Conservation (phyloP, 1,284 basidiomycete genomes). For the Microbotryum scabiosae region DNA sequence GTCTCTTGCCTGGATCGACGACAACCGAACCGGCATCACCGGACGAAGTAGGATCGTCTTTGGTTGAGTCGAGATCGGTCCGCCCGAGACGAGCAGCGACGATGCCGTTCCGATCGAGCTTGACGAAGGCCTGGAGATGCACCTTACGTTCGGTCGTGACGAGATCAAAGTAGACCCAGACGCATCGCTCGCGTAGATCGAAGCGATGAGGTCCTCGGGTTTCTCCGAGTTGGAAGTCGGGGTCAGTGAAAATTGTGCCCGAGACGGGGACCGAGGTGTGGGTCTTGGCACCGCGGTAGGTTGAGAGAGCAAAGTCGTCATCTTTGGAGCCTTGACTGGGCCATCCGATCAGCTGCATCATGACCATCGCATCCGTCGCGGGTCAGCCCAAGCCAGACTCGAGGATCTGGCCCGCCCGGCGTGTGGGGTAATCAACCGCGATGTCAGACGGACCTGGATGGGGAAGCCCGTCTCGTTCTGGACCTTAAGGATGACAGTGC, state of each 20-base stretch:
- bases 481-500: too few relatives aligned
- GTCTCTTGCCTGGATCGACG: neutral
- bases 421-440: too few relatives aligned
- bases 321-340: slow-evolving; percentile 1
- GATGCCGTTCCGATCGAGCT: slow-evolving; percentile 8
- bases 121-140: slow-evolving; percentile 12
- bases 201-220: neutral
- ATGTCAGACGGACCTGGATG: too few relatives aligned
- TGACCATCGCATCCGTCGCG: neutral
- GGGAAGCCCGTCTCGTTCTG: too few relatives aligned
- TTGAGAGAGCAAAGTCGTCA: slow-evolving; percentile 6
- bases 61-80: slow-evolving; percentile 11
- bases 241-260: slow-evolving; percentile 5
- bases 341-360: slow-evolving; percentile 11
- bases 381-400: too few relatives aligned
- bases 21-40: slow-evolving; percentile 3
- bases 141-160: slow-evolving; percentile 2
- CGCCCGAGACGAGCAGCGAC: slow-evolving; percentile 7
- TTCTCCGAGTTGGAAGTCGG: neutral
- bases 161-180: slow-evolving; percentile 16
- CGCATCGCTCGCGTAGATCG: slow-evolving; percentile 3
- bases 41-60: slow-evolving; percentile 2
- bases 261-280: slow-evolving; percentile 1
- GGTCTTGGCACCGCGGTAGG: slow-evolving; percentile 7
- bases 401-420: too few relatives aligned